Conservation (phyloP, 306 rosid genomes). For the Vigna trinervia region DNA sequence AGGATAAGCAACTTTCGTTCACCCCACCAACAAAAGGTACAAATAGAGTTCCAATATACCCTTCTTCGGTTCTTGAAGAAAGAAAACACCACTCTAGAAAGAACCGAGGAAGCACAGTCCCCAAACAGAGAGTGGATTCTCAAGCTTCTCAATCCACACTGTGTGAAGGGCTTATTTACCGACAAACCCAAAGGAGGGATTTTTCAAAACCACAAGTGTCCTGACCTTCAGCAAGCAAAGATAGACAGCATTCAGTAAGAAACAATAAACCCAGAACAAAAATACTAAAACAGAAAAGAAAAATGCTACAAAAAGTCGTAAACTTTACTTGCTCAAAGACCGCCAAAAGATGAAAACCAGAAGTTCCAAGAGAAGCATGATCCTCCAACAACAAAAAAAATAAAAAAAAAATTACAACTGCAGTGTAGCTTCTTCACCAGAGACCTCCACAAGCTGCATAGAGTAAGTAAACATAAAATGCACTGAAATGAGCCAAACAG, state of each 20-base stretch:
- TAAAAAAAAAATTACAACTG: neutral
- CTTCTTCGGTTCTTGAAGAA: conserved; percentile 32
- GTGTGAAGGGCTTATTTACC: conserved; percentile 27
- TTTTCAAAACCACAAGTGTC: conserved; percentile 39
- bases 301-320: conserved; percentile 33
- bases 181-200: conserved; percentile 23
- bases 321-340: conserved; percentile 39
- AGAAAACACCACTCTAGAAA: conserved; percentile 25
- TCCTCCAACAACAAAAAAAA: conserved; percentile 10
- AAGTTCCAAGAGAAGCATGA: conserved; percentile 37
- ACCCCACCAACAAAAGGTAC: conserved; percentile 32
- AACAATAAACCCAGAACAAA: conserved; percentile 30
- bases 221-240: conserved; percentile 43
- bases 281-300: neutral
- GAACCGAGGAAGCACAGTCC: conserved; percentile 40
- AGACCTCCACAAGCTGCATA: conserved; percentile 33
- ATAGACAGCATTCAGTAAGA: conserved; percentile 32
- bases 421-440: conserved; percentile 50
- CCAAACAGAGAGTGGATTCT: conserved; percentile 25
- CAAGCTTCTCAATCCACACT: conserved; percentile 35
- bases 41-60: conserved; percentile 39
- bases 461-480: conserved; percentile 47
- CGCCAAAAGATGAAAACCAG: conserved; percentile 36
- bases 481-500: conserved; percentile 41
- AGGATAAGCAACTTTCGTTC: conserved; percentile 35